Evolutionary conservation across 108 stramenopile species (phyloP).

Genomic region (Discostella pseudostelligera): DNA sequence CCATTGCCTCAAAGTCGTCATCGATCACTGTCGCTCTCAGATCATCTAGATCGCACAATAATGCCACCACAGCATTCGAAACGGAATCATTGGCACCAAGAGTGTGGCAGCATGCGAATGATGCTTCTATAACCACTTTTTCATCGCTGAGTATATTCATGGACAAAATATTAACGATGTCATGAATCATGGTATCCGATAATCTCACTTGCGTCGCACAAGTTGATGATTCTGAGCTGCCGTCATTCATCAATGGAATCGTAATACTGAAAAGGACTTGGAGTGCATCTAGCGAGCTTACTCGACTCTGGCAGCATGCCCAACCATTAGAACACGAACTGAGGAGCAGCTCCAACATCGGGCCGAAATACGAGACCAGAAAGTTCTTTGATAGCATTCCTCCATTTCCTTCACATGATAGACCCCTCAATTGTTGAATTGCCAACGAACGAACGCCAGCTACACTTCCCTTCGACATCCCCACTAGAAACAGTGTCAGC

Average conservation of each 20-base stretch:
- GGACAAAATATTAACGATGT: conserved; percentile 14
- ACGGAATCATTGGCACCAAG: conserved; percentile 24
- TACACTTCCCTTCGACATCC: conserved; percentile 28
- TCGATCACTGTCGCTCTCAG: background rate
- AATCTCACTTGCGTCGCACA: conserved; percentile 3
- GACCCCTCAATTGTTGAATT: conserved; percentile 16
- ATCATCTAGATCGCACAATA: background rate
- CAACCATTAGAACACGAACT: conserved; percentile 15
- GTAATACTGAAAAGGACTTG: conserved; percentile 33
- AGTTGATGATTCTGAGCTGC: background rate
- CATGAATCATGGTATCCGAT: conserved; percentile 6
- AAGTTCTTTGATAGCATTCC: conserved; percentile 4
- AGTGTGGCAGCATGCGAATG: conserved; percentile 24
- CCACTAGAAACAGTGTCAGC: conserved; percentile 31
- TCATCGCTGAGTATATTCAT: conserved; percentile 36
- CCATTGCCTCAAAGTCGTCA: background rate
- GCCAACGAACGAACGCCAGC: conserved; percentile 16
- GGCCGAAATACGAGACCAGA: conserved; percentile 24
- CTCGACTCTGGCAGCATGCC: conserved; percentile 24
- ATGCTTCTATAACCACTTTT: conserved; percentile 32
- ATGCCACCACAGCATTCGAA: conserved; percentile 13
- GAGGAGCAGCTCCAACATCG: conserved; percentile 19
- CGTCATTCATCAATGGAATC: conserved; percentile 17
- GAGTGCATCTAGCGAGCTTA: conserved; percentile 37
- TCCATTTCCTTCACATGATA: conserved; percentile 1